These are phyloP conservation scores for Zalerion maritima DNA, from an alignment of 495 filamentous ascomycete genomes.

Conservation along the genomic window DNA sequence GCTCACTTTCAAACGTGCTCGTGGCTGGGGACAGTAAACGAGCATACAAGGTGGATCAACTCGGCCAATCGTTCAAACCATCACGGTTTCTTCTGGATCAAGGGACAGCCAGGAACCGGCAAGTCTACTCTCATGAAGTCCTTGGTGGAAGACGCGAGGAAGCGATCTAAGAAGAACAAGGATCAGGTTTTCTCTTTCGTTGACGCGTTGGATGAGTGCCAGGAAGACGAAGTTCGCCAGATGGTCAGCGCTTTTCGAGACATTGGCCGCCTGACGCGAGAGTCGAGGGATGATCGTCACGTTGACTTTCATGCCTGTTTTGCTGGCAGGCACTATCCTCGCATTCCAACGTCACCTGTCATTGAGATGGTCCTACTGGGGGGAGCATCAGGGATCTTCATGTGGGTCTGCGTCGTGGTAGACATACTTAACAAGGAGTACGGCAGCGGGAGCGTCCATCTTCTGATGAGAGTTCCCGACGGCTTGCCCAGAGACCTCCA, in stretches of 20 bases:
- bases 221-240: conserved; percentile 16
- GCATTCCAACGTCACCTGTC: no score
- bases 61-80: conserved; percentile 13
- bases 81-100: conserved; percentile 38
- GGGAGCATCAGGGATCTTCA: no score
- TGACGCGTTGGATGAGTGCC: conserved; percentile 25
- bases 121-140: conserved; percentile 42
- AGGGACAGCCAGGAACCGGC: conserved; percentile 37
- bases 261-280: no score
- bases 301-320: no score
- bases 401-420: conserved; percentile 23
- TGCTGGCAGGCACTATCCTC: no score
- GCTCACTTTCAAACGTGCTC: no score
- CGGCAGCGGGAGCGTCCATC: conserved; percentile 11
- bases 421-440: conserved; percentile 18
- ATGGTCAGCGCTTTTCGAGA: no score
- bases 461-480: conserved; percentile 9
- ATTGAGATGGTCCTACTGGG: no score
- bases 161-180: conserved; percentile 2
- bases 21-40: no score
- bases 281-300: no score
- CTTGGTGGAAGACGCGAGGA: conserved; percentile 13
- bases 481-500: conserved; percentile 20
- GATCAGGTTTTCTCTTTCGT: conserved; percentile 14
- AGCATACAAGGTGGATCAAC: conserved; percentile 21